Evolutionary conservation across 768 basidiomycete genomes (phyloP).

Genomic region (Mycena filopes): DNA sequence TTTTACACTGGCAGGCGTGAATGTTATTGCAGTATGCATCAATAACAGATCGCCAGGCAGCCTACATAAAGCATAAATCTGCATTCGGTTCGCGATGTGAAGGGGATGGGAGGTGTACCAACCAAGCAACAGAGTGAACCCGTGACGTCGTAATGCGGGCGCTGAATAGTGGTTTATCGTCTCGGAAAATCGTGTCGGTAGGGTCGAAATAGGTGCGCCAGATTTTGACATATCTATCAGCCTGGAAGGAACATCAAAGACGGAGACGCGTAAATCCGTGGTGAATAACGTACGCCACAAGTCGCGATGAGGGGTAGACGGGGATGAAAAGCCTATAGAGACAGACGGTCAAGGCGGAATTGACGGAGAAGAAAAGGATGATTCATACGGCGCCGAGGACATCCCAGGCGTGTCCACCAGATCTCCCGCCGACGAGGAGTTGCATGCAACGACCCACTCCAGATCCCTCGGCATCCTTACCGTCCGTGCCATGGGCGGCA

Average conservation of each 20-base stretch:
- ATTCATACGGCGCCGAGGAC: constrained; percentile 70
- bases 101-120: too few species aligned
- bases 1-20: constrained; percentile 52
- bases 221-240: constrained; percentile 81
- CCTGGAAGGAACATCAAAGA: constrained; percentile 48
- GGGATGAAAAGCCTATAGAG: constrained; percentile 72
- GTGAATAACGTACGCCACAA: constrained; percentile 68
- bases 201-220: constrained; percentile 66
- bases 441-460: constrained; percentile 73
- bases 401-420: constrained; percentile 78
- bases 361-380: neutral
- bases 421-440: constrained; percentile 74
- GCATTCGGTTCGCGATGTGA: too few species aligned
- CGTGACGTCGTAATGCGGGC: constrained; percentile 74
- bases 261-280: neutral
- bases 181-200: constrained; percentile 55
- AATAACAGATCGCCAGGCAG: constrained; percentile 63
- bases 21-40: constrained; percentile 64
- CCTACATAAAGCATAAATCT: too few species aligned
- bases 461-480: constrained; percentile 67
- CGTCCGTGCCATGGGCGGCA: constrained; percentile 74
- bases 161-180: constrained; percentile 84
- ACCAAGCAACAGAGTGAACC: constrained; percentile 75
- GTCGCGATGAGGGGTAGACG: constrained; percentile 75
- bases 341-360: neutral